Evolutionary conservation across 345 rosid species (phyloP), one percentile per base, ranked within the genome.

Genomic region (Linum lewisii): DNA sequence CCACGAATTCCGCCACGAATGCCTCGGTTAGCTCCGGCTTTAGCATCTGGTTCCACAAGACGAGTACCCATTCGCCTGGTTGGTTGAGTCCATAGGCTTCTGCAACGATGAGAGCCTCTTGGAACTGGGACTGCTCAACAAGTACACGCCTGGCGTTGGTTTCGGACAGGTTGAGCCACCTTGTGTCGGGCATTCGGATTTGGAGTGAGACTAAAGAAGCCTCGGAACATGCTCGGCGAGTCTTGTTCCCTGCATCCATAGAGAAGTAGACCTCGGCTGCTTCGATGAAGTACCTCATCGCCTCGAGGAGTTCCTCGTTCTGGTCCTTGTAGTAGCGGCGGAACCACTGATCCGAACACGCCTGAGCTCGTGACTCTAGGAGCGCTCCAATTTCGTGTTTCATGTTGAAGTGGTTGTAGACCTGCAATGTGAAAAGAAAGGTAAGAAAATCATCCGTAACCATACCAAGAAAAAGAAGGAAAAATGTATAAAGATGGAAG

Each of bases 121-220:
- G 99, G 77, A 93, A 93, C 42, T 81, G 88, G 21, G 90, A 82
- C 74, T 89, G 99, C 68, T 87, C 97, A 49, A 90, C 99, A 54
- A 89, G 63, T 36, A 83, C 84, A 60, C 88, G 74, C 73, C 99
- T 79, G 18, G 96, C 97, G 68, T 93, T 89, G 57, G 99, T 93
- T 65, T 87, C 97, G 23, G 91, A 81, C 59, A 83, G 73, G 62
- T 77, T 73, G 37, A 93, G 85, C 99, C 97, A 93, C 68, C 79
- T 85, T 45, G 79, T 78, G 78, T 93, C 99, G 0, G 99, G 99
- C 89, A 87, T 87, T 65, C 99, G 77, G 67, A 93, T 93, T 74
- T 91, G 97, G 68, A 93, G 95, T 60, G 97, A 93, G 66, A 93
- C 88, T 21, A 93, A 90, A 47, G 95, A 87, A 63, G 99, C 99